These are phyloP conservation scores for Grifola frondosa DNA, from an alignment of 1,284 basidiomycete genomes.

Conservation along the genomic window DNA sequence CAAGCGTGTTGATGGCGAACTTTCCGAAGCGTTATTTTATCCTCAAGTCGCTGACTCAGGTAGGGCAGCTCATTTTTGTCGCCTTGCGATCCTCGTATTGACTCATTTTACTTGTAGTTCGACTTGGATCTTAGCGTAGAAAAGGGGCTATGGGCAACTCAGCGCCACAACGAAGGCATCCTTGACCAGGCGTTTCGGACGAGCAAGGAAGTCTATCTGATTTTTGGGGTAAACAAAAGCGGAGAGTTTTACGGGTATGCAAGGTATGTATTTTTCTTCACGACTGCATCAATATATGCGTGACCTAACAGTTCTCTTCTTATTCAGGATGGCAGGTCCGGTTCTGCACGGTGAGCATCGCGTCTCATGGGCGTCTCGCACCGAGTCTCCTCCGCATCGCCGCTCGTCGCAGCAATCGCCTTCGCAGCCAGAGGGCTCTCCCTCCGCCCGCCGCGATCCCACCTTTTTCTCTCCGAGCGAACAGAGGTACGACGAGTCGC, in stretches of 20 bases:
- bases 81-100: background rate
- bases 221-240: constrained; percentile 92
- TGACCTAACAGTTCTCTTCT: constrained; percentile 1
- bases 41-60: constrained; percentile 84
- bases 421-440: constrained; percentile 18
- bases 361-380: constrained; percentile 61
- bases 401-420: constrained; percentile 19
- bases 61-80: constrained; percentile 33
- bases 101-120: constrained; percentile 44
- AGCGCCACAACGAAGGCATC: constrained; percentile 88
- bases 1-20: constrained; percentile 67
- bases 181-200: constrained; percentile 91
- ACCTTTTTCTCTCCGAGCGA: constrained; percentile 43
- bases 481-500: constrained; percentile 42
- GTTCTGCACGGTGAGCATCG: constrained; percentile 49
- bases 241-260: constrained; percentile 91
- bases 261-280: constrained; percentile 45
- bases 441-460: constrained; percentile 16
- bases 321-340: constrained; percentile 61
- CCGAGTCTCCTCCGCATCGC: constrained; percentile 34
- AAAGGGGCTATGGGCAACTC: constrained; percentile 87
- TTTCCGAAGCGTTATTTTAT: constrained; percentile 93
- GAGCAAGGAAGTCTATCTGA: constrained; percentile 80
- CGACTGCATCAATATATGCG: background rate
- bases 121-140: constrained; percentile 87